Base-by-base conservation (phyloP, 768 basidiomycete species). In the Melanogaster broomeanus region DNA sequence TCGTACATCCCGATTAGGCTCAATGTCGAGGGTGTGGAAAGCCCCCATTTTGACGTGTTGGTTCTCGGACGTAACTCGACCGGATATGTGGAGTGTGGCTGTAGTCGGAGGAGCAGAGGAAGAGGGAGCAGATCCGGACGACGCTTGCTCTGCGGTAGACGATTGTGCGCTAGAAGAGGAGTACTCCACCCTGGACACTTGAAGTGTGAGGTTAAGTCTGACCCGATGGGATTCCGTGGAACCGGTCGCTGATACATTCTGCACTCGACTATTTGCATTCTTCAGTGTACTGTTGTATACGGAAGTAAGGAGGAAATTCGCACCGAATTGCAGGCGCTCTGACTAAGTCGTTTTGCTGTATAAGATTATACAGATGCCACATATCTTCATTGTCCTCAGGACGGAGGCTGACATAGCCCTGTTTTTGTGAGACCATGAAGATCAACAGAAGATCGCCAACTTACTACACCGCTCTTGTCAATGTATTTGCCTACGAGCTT, bases 341-440 rank as follows among this genome's bases (percentile, higher is more conserved):
- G 39, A 98, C 85, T 51, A 83, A 74, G 63, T 98, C 95, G 16
- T 90, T 91, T 74, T 88, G 78, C 58, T 90, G 83, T 48, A 99
- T 97, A 49, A 99, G 77, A 74, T 99, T 98, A 71, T 98, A 99
- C 25, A 98, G 77, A 78, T 99, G 97, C 95, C 96, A 99, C 89
- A 99, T 97, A 69, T 99, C 97, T 72, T 99, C 97, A 62, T 98
- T 93, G 61, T 98, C 95, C 68, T 99, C 94, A 5, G 96, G 95
- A 42, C 92, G 84, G 40, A 98, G 77, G n/a, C 85, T 92, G 55
- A 97, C 90, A 80, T 94, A 83, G 16, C 96, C 96, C 93, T 95
- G 62, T 43, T 55, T 46, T 38, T 51, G 59, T 70, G 62, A 63
- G 61, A 67, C 7, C 9, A 27, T 27, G 45, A 6, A 24, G 31